A percentile compares a stretch with the other conserved stretches of the same genome.
Conservation (phyloP, 441 rosid species). For the Erysimum cheiri region DNA sequence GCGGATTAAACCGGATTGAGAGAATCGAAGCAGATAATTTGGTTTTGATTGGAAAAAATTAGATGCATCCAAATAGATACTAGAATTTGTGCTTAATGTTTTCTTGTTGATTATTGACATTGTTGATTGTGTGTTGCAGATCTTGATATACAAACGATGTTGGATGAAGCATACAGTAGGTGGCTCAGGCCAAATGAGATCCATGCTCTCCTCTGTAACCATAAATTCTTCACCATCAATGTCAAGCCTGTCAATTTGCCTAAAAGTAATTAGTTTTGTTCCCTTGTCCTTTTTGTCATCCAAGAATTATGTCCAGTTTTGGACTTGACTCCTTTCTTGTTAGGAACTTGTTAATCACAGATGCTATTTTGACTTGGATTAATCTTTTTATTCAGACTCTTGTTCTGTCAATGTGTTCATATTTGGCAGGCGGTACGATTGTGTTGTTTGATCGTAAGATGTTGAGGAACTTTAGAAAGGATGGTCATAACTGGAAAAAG, state of each 20-base stretch:
- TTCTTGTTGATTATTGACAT: constrained; percentile 9
- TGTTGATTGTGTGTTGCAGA: constrained; percentile 55
- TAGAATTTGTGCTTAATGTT: not conserved
- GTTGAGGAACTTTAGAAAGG: constrained; percentile 96
- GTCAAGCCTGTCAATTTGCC: constrained; percentile 77
- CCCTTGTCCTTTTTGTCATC: not conserved
- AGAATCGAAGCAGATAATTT: not conserved
- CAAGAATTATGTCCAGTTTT: not conserved
- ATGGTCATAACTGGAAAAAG: constrained; percentile 99
- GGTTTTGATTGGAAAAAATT: not conserved
- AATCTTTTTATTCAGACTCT: not conserved
- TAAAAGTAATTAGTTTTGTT: constrained; percentile 31
- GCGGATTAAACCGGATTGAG: not conserved
- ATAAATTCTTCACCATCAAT: constrained; percentile 65
- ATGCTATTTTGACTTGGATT: not conserved
- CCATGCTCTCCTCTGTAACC: constrained; percentile 83
- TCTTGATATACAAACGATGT: constrained; percentile 66
- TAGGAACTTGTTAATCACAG: not conserved
- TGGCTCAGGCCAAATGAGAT: constrained; percentile 99
- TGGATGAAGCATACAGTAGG: constrained; percentile 78
- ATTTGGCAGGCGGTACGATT: constrained; percentile 77
- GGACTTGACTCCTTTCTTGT: too few relatives aligned
- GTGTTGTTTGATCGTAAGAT: constrained; percentile 89
- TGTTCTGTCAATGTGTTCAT: constrained; percentile 5
- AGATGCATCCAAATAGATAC: not conserved